These are phyloP conservation scores for Ascocoryne sarcoides DNA, from an alignment of 2,329 filamentous ascomycete species.

Conservation along the genomic window DNA sequence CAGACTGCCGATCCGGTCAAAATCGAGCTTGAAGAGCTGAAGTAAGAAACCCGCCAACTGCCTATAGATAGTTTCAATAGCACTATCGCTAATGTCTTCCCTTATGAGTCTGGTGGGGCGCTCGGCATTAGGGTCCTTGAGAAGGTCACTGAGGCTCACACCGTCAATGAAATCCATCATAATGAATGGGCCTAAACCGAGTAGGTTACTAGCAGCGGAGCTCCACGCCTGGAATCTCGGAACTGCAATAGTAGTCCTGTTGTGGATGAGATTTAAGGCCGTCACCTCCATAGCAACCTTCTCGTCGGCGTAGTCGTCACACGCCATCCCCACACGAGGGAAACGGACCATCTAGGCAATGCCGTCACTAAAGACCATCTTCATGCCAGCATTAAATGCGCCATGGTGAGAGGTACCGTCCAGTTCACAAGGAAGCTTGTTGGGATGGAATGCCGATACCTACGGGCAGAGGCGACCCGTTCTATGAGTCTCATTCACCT, in stretches of 20 bases:
- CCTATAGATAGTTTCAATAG: conserved; percentile 8
- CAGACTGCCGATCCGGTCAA: conserved; percentile 8
- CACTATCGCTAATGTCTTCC: conserved; percentile 8
- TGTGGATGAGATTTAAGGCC: conserved; percentile 3
- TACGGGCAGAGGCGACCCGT: conserved; percentile 15
- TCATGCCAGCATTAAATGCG: conserved; percentile 28
- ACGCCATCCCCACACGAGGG: conserved; percentile 9
- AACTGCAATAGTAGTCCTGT: conserved; percentile 8
- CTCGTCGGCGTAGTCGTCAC: conserved; percentile 15
- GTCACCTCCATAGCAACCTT: conserved; percentile 11
- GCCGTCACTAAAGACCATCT: conserved; percentile 25
- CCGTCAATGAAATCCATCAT: conserved; percentile 11
- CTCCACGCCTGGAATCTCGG: conserved; percentile 7
- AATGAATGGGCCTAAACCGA: conserved; percentile 10
- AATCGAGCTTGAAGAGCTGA: conserved; percentile 10
- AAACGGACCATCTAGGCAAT: conserved; percentile 10
- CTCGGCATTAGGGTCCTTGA: conserved; percentile 4
- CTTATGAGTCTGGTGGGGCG: conserved; percentile 6
- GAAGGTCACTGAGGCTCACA: conserved; percentile 8
- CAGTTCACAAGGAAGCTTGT: conserved; percentile 27
- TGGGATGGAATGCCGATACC: conserved; percentile 30
- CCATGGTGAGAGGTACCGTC: conserved; percentile 28
- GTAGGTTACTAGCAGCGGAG: conserved; percentile 7
- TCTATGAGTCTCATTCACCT: conserved; percentile 5
- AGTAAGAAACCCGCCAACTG: conserved; percentile 10